Conservation (phyloP, 768 basidiomycete species). For the Cantharellus cinnabarinus region DNA sequence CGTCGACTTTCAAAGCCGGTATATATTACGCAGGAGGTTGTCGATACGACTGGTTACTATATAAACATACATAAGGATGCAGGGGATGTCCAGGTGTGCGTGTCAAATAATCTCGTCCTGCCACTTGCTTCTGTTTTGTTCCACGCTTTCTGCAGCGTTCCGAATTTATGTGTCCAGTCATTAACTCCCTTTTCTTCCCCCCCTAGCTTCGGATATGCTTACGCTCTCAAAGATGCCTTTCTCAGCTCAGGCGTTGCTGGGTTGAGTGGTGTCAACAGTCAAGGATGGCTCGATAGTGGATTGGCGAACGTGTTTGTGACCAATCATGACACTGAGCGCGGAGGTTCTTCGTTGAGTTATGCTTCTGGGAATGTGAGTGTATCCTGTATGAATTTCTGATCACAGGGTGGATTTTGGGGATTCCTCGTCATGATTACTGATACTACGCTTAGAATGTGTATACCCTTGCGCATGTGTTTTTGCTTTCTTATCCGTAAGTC, state of each 20-base stretch:
- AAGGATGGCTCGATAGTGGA: neutral
- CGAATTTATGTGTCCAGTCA: neutral
- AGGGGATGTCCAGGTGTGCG: neutral
- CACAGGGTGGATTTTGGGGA: slow-evolving; percentile 21
- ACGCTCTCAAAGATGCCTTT: slow-evolving; percentile 32
- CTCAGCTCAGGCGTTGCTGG: slow-evolving; percentile 28
- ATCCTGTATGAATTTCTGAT: neutral
- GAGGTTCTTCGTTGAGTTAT: slow-evolving; percentile 9
- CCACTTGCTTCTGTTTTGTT: neutral
- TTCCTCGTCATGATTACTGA: too few relatives aligned
- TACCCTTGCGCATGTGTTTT: slow-evolving; percentile 37
- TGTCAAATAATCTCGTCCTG: neutral
- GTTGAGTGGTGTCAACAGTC: slow-evolving; percentile 28
- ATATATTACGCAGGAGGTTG: neutral
- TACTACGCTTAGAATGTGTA: slow-evolving; percentile 47
- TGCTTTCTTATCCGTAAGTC: slow-evolving; percentile 18
- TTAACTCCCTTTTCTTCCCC: neutral
- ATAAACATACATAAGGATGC: neutral
- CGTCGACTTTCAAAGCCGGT: neutral
- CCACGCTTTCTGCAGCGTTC: neutral
- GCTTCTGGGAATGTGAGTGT: neutral
- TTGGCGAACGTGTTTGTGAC: slow-evolving; percentile 10
- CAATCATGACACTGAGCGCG: slow-evolving; percentile 51
- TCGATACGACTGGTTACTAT: neutral
- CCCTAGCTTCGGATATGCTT: slow-evolving; percentile 36